Evolutionary conservation across 495 filamentous ascomycete species (phyloP).

Genomic region (Xylona heveae): DNA sequence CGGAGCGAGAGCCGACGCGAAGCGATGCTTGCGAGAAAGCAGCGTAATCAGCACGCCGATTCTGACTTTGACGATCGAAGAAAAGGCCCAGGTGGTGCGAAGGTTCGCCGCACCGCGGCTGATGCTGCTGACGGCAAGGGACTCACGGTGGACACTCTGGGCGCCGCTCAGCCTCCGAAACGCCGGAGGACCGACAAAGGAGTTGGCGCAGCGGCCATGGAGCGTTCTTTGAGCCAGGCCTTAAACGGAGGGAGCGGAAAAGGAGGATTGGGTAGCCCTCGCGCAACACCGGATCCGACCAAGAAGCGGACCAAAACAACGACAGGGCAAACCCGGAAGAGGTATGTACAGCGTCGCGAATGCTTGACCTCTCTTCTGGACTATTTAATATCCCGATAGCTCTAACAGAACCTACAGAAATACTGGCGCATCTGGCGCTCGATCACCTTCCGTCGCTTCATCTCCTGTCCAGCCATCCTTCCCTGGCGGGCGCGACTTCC

Average conservation of each 20-base stretch:
- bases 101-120: conserved; percentile 39
- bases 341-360: conserved; percentile 23
- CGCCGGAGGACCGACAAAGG: conserved; percentile 60
- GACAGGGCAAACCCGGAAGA: conserved; percentile 44
- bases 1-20: conserved; percentile 68
- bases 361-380: too few species aligned
- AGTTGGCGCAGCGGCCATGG: conserved; percentile 33
- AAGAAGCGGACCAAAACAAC: conserved; percentile 50
- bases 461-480: conserved; percentile 50
- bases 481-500: conserved; percentile 19
- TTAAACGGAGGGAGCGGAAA: conserved; percentile 27
- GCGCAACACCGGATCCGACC: conserved; percentile 34
- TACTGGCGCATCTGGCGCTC: conserved; percentile 24
- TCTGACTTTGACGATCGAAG: conserved; percentile 65
- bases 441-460: conserved; percentile 48
- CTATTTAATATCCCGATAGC: too few species aligned
- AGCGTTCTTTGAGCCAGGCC: conserved; percentile 46
- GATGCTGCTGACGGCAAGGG: conserved; percentile 22
- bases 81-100: conserved; percentile 33
- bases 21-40: conserved; percentile 48
- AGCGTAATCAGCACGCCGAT: conserved; percentile 42
- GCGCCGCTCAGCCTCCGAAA: conserved; percentile 31
- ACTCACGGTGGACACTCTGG: too few species aligned
- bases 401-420: too few species aligned
- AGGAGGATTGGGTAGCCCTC: conserved; percentile 31